Percentiles rank a stretch among this genome's conserved stretches.
Evolutionary conservation across 2,329 filamentous ascomycete species (phyloP).

Genomic region (Cordyceps cicadae): DNA sequence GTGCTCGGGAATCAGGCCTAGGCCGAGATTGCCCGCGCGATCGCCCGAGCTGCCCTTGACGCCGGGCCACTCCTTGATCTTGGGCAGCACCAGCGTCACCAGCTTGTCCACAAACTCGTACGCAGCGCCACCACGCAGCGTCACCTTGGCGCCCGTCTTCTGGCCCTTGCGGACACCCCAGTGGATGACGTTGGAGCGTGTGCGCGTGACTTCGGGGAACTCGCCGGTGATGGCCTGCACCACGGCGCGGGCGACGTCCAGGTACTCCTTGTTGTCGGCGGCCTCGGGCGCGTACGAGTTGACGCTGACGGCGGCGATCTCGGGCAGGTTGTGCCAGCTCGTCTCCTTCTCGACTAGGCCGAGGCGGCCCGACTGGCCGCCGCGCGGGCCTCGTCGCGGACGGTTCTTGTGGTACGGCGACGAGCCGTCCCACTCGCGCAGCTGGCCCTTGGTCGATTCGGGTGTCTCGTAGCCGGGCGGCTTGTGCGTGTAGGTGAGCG

Average conservation of each 20-base stretch:
- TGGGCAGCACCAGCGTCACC: slow-evolving; percentile 82
- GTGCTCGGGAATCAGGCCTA: slow-evolving; percentile 68
- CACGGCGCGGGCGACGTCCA: slow-evolving; percentile 77
- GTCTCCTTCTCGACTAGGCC: slow-evolving; percentile 64
- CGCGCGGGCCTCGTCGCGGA: slow-evolving; percentile 74
- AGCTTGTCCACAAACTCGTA: slow-evolving; percentile 87
- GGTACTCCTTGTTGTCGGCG: slow-evolving; percentile 59
- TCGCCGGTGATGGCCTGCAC: slow-evolving; percentile 79
- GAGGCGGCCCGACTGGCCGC: slow-evolving; percentile 55
- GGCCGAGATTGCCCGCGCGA: slow-evolving; percentile 75
- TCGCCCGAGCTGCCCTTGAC: slow-evolving; percentile 62
- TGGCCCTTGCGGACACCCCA: slow-evolving; percentile 69
- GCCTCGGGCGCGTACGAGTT: slow-evolving; percentile 67
- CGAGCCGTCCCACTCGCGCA: slow-evolving; percentile 80
- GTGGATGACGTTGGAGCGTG: slow-evolving; percentile 60
- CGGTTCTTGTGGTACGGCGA: slow-evolving; percentile 94
- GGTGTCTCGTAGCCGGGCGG: slow-evolving; percentile 61
- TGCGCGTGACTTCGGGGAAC: slow-evolving; percentile 60
- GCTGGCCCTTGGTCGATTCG: slow-evolving; percentile 48
- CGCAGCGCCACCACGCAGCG: slow-evolving; percentile 70
- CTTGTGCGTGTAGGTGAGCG: slow-evolving; percentile 77
- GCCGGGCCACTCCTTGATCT: slow-evolving; percentile 93
- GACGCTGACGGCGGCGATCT: slow-evolving; percentile 71
- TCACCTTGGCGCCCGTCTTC: slow-evolving; percentile 66
- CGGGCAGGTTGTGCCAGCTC: slow-evolving; percentile 77